Evolutionary conservation across 179 eudicot genomes (phyloP).

Genomic region (Beta macrorhiza): DNA sequence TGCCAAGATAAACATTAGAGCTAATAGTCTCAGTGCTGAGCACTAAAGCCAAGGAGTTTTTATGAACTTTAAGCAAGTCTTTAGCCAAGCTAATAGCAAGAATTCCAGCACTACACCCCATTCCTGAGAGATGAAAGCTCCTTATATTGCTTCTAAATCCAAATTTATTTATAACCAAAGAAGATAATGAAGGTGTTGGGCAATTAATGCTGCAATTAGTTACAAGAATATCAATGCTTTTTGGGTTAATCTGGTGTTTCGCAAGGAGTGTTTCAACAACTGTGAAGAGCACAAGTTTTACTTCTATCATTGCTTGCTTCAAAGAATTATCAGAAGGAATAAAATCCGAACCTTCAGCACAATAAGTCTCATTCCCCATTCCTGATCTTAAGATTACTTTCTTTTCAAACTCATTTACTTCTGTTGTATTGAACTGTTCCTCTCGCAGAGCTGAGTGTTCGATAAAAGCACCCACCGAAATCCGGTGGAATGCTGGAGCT

Average conservation of each 20-base stretch:
- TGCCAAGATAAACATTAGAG: conserved; percentile 39
- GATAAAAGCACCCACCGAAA: conserved; percentile 38
- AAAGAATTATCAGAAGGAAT: conserved; percentile 38
- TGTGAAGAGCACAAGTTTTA: conserved; percentile 35
- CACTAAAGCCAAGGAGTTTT: conserved; percentile 40
- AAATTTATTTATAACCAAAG: conserved; percentile 42
- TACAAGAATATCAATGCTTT: conserved; percentile 41
- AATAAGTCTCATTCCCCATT: conserved; percentile 44
- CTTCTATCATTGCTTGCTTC: conserved; percentile 33
- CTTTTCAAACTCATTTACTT: conserved; percentile 34
- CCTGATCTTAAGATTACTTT: conserved; percentile 42
- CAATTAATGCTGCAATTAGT: conserved; percentile 50
- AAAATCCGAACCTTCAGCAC: conserved; percentile 32
- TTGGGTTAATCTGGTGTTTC: conserved; percentile 40
- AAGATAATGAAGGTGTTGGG: conserved; percentile 45
- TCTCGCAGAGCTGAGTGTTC: conserved; percentile 36
- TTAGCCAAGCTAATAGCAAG: conserved; percentile 41
- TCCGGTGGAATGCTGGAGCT: conserved; percentile 31
- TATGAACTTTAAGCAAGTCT: conserved; percentile 50
- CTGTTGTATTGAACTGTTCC: conserved; percentile 9
- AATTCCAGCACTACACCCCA: conserved; percentile 50
- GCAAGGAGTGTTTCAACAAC: conserved; percentile 33
- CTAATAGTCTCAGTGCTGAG: conserved; percentile 43
- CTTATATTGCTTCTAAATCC: conserved; percentile 39
- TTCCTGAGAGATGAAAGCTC: conserved; percentile 44